Evolutionary conservation across 306 rosid species (phyloP), one percentile per base, ranked within the genome.

Genomic region (Rosa multiflora): DNA sequence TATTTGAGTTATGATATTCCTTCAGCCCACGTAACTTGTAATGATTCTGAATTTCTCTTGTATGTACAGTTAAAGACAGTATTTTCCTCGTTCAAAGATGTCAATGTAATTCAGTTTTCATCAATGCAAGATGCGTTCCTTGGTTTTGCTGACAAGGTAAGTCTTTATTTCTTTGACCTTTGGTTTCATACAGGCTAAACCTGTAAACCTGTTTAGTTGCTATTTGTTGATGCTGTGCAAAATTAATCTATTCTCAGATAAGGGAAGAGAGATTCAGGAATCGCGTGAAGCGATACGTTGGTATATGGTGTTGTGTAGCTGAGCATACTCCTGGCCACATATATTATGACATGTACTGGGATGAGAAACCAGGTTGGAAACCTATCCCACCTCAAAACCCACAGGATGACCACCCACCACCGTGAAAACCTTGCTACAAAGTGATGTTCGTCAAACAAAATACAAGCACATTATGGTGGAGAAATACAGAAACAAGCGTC

Each of bases 291-390:
- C 89, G 86, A 62, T 96, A 96, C 13, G 79, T 87, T 1, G 99
- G 99, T 47, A 96, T 96, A 84, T 93, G 99, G 98, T 96, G 99
- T 82, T 96, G 99, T 52, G 99, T 91, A 83, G 48, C 73, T 26
- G 82, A 87, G 78, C 93, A 88, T 78, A 83, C 83, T 32, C 95
- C 96, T 8, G 99, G 97, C 52, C 99, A 96, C 89, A 89, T 96
- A 80, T 96, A 83, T 76, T 96, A 96, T 67, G 97, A 96, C 81
- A 96, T 96, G 90, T 96, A 91, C 82, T 96, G 97, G 98, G 99
- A 96, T 73, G 98, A 96, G 88, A 96, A 91, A 79, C 99, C 96
- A 14, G 92, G 83, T 59, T 96, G 99, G 99, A 90, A 87, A 78
- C 90, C 99, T 12, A 70, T 81, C 70, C 98, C 98, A 13, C 99